These are phyloP conservation scores for Penicillium rolfsii DNA, from an alignment of 2,329 filamentous ascomycete genomes.

Conservation along the genomic window DNA sequence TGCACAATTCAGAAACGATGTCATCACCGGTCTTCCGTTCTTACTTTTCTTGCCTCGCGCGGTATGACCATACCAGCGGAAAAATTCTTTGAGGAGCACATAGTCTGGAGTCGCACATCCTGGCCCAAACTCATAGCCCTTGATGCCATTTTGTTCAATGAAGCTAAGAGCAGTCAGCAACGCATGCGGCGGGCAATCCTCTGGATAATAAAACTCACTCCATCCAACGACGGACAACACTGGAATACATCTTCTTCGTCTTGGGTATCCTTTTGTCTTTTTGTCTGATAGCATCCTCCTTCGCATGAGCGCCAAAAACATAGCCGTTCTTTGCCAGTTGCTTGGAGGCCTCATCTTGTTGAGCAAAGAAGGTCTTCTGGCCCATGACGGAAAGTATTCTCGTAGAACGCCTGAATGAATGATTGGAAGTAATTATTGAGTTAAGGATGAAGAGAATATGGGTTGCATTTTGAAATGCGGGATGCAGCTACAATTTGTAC, in stretches of 20 bases:
- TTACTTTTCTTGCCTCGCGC: constrained; percentile 17
- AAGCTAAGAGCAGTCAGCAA: neutral
- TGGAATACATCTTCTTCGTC: constrained; percentile 18
- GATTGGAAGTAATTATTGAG: too few relatives aligned
- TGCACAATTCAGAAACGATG: constrained; percentile 12
- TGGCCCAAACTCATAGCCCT: constrained; percentile 13
- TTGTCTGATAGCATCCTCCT: constrained; percentile 14
- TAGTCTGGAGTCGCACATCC: constrained; percentile 16
- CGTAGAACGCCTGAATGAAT: too few relatives aligned
- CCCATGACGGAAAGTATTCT: constrained; percentile 14
- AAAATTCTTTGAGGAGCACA: constrained; percentile 20
- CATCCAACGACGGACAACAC: constrained; percentile 13
- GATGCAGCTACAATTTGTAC: too few relatives aligned
- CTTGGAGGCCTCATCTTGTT: constrained; percentile 16
- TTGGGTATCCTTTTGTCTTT: constrained; percentile 24
- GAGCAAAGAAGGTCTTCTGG: constrained; percentile 17
- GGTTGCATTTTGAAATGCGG: too few relatives aligned
- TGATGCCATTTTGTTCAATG: constrained; percentile 7
- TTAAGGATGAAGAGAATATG: too few relatives aligned
- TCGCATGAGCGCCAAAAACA: constrained; percentile 17
- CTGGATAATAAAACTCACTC: constrained; percentile 11
- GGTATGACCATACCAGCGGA: constrained; percentile 17
- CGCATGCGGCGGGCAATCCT: neutral
- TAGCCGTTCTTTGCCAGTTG: constrained; percentile 18
- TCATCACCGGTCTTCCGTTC: constrained; percentile 18